These are phyloP conservation scores for Platanthera zijinensis DNA, from an alignment of 106 monocot species.

Conservation along the genomic window DNA sequence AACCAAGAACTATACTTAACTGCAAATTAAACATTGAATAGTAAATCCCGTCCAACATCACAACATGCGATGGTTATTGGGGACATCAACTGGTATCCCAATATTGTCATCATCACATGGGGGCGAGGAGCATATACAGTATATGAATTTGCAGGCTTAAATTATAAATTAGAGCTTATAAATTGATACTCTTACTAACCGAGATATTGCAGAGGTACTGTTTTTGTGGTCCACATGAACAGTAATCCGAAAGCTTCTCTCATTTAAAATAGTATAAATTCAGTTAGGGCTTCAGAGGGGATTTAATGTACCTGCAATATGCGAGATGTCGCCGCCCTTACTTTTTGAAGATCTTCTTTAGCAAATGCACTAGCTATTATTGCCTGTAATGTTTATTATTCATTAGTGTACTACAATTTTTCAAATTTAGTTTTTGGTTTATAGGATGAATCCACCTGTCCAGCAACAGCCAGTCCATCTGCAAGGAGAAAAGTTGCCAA, in stretches of 20 bases:
- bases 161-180: no score
- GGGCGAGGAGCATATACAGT: no score
- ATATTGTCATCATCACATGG: no score
- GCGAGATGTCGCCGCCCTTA: slow-evolving; percentile 43
- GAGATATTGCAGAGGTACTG: no score
- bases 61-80: no score
- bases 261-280: no score
- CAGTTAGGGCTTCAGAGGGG: not conserved
- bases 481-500: slow-evolving; percentile 82
- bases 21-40: slow-evolving; percentile 17
- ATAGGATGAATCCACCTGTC: slow-evolving; percentile 48
- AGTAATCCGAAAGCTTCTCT: no score
- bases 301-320: slow-evolving; percentile 58
- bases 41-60: not conserved
- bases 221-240: no score
- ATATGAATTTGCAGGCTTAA: no score
- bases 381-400: slow-evolving; percentile 30
- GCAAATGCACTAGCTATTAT: slow-evolving; percentile 83
- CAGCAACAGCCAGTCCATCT: slow-evolving; percentile 93
- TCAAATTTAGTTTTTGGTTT: not conserved
- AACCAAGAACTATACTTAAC: slow-evolving; percentile 60
- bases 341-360: slow-evolving; percentile 46
- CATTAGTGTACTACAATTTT: not conserved
- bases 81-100: no score
- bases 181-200: no score